Evolutionary conservation across 139 green algal species (phyloP).

Genomic region (Closterium sp.): DNA sequence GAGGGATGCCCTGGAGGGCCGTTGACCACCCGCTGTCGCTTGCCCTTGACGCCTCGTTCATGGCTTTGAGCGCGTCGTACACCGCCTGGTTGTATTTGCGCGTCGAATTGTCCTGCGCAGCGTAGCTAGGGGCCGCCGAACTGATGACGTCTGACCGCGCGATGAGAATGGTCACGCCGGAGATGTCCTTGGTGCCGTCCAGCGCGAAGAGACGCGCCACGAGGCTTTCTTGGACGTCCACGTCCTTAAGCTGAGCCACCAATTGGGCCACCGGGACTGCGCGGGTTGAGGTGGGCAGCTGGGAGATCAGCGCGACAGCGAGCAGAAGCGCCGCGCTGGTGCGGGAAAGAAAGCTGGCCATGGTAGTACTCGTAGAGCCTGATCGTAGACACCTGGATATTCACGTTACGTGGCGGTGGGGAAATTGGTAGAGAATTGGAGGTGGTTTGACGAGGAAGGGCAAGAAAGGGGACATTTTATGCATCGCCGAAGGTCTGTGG

Average conservation of each 20-base stretch:
- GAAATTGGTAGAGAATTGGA: too few relatives aligned
- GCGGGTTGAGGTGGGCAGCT: background rate
- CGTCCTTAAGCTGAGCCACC: background rate
- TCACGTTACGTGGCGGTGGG: too few relatives aligned
- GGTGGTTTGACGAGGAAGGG: too few relatives aligned
- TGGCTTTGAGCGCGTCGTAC: background rate
- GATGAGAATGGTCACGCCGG: background rate
- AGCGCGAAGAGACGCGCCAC: background rate
- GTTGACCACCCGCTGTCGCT: too few relatives aligned
- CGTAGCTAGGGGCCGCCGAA: background rate
- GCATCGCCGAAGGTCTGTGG: too few relatives aligned
- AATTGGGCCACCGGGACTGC: background rate
- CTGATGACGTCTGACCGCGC: background rate
- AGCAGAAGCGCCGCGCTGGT: background rate
- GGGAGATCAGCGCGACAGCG: background rate
- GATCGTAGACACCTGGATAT: background rate
- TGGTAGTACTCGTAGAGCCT: background rate
- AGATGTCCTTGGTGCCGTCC: background rate
- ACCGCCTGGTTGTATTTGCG: background rate
- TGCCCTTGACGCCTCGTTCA: background rate
- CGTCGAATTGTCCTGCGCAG: background rate
- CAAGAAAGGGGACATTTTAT: too few relatives aligned
- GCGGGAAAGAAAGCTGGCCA: background rate
- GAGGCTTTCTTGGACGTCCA: background rate
- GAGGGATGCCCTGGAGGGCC: too few relatives aligned